phyloP scores from a whole-genome alignment of 176 grass and related monocot genomes.

The Avena atlantica region DNA sequence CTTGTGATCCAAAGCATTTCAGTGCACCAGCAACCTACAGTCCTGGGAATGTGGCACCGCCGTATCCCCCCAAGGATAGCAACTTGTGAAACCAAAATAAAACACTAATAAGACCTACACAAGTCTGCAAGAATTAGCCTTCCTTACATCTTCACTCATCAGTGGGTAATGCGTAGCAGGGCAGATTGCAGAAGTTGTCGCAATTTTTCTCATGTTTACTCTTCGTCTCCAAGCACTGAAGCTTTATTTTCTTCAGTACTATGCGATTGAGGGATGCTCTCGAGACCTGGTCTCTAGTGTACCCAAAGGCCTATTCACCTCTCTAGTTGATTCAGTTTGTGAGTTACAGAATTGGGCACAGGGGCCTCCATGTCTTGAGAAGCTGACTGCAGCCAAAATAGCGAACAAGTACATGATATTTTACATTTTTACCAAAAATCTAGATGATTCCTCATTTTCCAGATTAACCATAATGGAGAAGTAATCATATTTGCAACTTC shows the following conservation, averaged over 20 bases:
- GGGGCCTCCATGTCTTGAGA: neutral
- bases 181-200: neutral
- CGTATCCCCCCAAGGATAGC: neutral
- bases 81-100: neutral
- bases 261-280: neutral
- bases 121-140: neutral
- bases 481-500: neutral
- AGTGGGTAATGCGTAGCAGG: neutral
- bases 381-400: neutral
- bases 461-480: neutral
- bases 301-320: neutral
- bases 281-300: neutral
- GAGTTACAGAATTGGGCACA: neutral
- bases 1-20: neutral
- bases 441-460: neutral
- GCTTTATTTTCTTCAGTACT: neutral
- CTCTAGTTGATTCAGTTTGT: slow-evolving; percentile 4
- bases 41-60: neutral
- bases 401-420: neutral
- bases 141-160: neutral
- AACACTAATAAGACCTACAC: neutral
- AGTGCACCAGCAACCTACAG: neutral
- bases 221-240: neutral
- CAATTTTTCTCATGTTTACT: neutral
- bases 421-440: neutral